These are phyloP conservation scores for Colletotrichum karsti DNA, from an alignment of 2,329 filamentous ascomycete genomes.

Conservation along the genomic window DNA sequence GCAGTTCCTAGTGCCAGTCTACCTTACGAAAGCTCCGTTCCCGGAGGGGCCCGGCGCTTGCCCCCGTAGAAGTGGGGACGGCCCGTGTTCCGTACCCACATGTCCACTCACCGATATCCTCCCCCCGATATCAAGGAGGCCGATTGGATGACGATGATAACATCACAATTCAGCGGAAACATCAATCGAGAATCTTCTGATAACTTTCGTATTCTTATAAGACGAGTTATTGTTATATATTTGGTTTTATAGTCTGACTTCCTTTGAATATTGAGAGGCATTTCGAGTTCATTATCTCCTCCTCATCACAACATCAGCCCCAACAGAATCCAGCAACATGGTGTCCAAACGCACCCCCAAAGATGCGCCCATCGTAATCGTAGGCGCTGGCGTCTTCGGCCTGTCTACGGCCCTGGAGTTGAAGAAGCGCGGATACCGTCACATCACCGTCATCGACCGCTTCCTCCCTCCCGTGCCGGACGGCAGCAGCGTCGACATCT, in stretches of 20 bases:
- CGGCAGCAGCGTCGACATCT: constrained; percentile 50
- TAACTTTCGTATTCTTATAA: neutral
- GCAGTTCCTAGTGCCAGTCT: no score
- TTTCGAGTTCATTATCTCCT: neutral
- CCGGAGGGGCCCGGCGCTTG: neutral
- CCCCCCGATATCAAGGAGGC: neutral
- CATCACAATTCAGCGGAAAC: neutral
- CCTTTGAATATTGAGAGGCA: no score
- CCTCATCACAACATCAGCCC: neutral
- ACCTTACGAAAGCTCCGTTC: neutral
- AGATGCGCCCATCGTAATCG: constrained; percentile 35
- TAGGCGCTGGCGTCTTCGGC: constrained; percentile 42
- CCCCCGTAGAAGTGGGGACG: neutral
- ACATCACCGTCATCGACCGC: constrained; percentile 46
- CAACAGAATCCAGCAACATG: neutral
- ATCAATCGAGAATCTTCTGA: neutral
- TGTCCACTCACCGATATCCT: neutral
- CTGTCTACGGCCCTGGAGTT: constrained; percentile 39
- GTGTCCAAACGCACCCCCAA: constrained; percentile 10
- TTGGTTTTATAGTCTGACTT: no score
- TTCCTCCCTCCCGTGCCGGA: constrained; percentile 45
- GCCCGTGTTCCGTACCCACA: constrained; percentile 11
- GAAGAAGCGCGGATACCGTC: constrained; percentile 36
- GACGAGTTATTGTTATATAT: no score
- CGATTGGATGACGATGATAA: neutral